A percentile compares a stretch with the other conserved stretches of the same genome.
Conservation (phyloP, 2,329 filamentous ascomycete species). For the Aspergillus tubingensis region DNA sequence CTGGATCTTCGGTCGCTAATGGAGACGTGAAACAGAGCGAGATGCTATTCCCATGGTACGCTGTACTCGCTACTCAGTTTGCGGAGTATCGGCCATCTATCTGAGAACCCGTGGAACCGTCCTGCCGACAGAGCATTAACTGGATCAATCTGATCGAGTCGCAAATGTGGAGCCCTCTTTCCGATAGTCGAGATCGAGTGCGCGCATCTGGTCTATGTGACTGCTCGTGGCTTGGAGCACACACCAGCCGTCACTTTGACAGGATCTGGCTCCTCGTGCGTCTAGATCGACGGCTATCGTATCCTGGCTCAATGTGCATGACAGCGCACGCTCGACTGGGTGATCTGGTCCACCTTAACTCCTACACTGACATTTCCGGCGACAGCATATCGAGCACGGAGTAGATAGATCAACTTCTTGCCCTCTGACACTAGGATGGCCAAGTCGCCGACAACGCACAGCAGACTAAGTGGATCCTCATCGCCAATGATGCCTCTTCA, state of each 20-base stretch:
- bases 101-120: neutral
- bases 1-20: neutral
- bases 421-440: neutral
- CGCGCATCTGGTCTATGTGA: neutral
- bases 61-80: neutral
- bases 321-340: neutral
- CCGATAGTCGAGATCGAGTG: neutral
- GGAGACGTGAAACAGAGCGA: neutral
- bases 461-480: slow-evolving; percentile 4
- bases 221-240: neutral
- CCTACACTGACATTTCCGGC: neutral
- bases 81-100: neutral
- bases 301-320: neutral
- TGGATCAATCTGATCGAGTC: neutral
- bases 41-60: neutral
- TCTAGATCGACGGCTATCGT: neutral
- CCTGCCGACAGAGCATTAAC: neutral
- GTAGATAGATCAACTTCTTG: neutral
- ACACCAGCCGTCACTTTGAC: neutral
- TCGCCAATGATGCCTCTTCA: neutral
- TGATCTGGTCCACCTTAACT: neutral
- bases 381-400: neutral
- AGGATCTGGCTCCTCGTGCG: neutral
- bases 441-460: neutral
- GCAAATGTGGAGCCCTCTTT: neutral